Percentiles rank a stretch among this genome's conserved stretches.
These are phyloP conservation scores for Pichia membranifaciens DNA, from an alignment of 805 yeast species.

Conservation along the genomic window DNA sequence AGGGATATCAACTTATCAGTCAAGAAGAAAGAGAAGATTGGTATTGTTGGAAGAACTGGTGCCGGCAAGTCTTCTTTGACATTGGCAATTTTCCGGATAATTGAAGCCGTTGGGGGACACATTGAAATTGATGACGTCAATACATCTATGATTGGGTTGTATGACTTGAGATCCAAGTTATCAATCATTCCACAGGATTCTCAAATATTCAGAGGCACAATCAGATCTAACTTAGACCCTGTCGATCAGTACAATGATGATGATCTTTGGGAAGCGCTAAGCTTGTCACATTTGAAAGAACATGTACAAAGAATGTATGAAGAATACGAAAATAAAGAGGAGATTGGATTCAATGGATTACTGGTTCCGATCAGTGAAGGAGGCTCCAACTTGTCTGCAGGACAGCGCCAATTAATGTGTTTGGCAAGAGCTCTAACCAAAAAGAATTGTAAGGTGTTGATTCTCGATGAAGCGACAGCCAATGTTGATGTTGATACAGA, in stretches of 20 bases:
- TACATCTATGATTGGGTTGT: constrained; percentile 63
- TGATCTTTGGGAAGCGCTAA: constrained; percentile 78
- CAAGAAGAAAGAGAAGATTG: constrained; percentile 75
- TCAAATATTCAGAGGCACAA: constrained; percentile 82
- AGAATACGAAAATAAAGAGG: constrained; percentile 38
- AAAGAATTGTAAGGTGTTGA: constrained; percentile 50
- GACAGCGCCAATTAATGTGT: constrained; percentile 85
- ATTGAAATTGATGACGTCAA: constrained; percentile 68
- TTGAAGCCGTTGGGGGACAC: constrained; percentile 60
- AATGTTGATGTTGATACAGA: constrained; percentile 87
- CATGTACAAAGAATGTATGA: constrained; percentile 53
- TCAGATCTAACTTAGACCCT: constrained; percentile 86
- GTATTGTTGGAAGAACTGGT: constrained; percentile 96
- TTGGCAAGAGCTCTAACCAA: constrained; percentile 71
- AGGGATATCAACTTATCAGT: constrained; percentile 60
- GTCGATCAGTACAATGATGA: constrained; percentile 60
- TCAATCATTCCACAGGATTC: constrained; percentile 94
- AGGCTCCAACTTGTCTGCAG: constrained; percentile 71
- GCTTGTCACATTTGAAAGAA: constrained; percentile 67
- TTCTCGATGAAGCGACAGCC: constrained; percentile 84
- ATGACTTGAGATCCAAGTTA: constrained; percentile 68
- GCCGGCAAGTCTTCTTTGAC: constrained; percentile 91
- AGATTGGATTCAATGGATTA: constrained; percentile 26
- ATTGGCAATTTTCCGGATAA: constrained; percentile 75
- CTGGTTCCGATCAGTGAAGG: constrained; percentile 28